Evolutionary conservation across 305 asterid genomes (phyloP).

Genomic region (Rubia peregrina): DNA sequence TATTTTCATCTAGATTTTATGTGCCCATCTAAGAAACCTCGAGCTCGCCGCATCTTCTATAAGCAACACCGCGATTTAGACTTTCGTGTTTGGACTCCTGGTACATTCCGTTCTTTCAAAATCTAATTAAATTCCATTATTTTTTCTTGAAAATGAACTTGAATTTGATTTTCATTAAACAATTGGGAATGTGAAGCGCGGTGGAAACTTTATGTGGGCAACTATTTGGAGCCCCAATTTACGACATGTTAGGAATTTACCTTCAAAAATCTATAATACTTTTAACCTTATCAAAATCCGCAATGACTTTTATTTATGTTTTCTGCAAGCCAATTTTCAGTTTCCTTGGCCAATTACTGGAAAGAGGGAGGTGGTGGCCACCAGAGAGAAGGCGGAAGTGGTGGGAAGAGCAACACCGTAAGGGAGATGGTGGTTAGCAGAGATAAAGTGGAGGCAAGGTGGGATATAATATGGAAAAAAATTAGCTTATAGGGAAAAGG

Average conservation of each 20-base stretch:
- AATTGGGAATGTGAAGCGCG: conserved; percentile 26
- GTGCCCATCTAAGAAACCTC: conserved; percentile 5
- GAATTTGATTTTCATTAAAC: background rate
- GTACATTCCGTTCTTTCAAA: background rate
- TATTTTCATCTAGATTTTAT: conserved; percentile 8
- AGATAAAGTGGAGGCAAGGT: no score
- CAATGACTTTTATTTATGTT: background rate
- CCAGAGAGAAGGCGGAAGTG: no score
- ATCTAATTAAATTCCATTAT: background rate
- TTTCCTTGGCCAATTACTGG: conserved; percentile 15
- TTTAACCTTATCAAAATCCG: background rate
- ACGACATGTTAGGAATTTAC: conserved; percentile 20
- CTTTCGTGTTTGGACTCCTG: conserved; percentile 15
- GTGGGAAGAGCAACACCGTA: no score
- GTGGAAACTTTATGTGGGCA: conserved; percentile 23
- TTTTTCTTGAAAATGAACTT: background rate
- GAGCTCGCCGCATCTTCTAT: conserved; percentile 6
- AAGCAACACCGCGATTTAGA: conserved; percentile 12
- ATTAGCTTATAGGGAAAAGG: no score
- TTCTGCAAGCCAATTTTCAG: conserved; percentile 19
- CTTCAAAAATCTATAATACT: conserved; percentile 21
- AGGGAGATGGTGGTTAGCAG: no score
- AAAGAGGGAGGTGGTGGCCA: no score
- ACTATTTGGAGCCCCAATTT: conserved; percentile 19
- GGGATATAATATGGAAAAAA: no score